Conservation (phyloP, 192 early-diverging fungal genomes). For the Pilobolus umbonatus region DNA sequence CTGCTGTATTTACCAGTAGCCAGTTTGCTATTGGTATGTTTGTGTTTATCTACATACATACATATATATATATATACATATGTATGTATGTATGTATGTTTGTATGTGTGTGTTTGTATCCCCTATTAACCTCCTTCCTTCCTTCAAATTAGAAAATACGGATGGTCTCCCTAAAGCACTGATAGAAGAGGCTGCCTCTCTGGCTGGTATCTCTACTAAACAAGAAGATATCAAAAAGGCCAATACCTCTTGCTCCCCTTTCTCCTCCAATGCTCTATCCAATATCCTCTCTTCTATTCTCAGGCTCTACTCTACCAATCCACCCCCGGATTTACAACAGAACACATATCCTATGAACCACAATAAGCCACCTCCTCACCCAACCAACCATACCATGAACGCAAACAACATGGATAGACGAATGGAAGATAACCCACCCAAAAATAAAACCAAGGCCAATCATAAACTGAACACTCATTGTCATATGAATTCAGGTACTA, state of each 20-base stretch:
- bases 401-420: neutral
- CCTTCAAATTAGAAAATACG: slow-evolving; percentile 10
- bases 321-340: neutral
- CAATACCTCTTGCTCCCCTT: neutral
- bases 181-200: slow-evolving; percentile 6
- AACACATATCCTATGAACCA: too few relatives aligned
- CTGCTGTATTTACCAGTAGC: slow-evolving; percentile 72
- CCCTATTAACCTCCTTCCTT: neutral
- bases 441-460: neutral
- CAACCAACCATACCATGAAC: neutral
- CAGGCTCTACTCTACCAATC: slow-evolving; percentile 8
- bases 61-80: neutral
- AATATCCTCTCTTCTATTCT: slow-evolving; percentile 6
- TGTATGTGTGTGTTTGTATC: neutral
- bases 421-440: neutral
- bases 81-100: neutral
- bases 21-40: slow-evolving; percentile 20
- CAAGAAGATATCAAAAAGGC: neutral
- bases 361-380: neutral
- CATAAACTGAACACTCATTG: too few relatives aligned
- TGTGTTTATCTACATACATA: slow-evolving; percentile 14
- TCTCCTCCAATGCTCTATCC: slow-evolving; percentile 5
- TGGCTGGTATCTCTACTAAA: slow-evolving; percentile 10
- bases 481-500: too few relatives aligned
- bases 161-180: slow-evolving; percentile 1